Conservation (phyloP, 371 early-diverging fungal genomes). For the Mortierella sp. region DNA sequence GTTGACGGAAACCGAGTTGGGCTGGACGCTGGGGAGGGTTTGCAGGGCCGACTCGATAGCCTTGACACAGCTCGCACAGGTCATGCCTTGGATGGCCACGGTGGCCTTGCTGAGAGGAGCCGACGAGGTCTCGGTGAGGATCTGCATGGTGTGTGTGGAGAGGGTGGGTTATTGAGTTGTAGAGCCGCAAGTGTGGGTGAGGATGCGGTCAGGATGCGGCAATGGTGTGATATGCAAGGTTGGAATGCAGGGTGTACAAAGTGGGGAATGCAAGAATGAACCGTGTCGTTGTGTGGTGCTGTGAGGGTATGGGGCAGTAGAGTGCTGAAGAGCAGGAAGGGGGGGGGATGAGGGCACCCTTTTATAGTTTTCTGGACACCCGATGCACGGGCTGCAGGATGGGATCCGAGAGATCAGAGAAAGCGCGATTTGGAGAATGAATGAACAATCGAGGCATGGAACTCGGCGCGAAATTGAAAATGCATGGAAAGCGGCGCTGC, state of each 20-base stretch:
- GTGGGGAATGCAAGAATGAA: constrained; percentile 1
- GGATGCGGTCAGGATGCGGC: no score
- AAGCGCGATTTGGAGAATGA: constrained; percentile 8
- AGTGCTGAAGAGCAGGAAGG: no score
- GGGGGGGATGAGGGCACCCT: background rate
- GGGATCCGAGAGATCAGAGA: no score
- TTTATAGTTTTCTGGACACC: constrained; percentile 5
- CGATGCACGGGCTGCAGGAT: no score
- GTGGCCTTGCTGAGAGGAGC: constrained; percentile 56
- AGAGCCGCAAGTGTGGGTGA: background rate
- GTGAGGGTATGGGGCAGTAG: no score
- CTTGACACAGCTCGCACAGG: constrained; percentile 84
- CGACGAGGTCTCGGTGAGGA: constrained; percentile 43
- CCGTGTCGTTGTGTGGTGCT: no score
- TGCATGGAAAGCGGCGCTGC: background rate
- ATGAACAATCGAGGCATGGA: no score
- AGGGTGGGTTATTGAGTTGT: background rate
- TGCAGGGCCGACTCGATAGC: constrained; percentile 72
- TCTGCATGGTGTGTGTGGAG: constrained; percentile 25
- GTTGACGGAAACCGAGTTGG: constrained; percentile 72
- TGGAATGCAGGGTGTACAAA: background rate
- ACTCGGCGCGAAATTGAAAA: constrained; percentile 6
- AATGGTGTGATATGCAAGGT: background rate
- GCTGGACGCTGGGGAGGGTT: constrained; percentile 63
- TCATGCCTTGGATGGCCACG: constrained; percentile 84